A percentile compares a stretch with the other conserved stretches of the same genome.
Conservation (phyloP, 768 basidiomycete genomes). For the Gloeophyllum trabeum region DNA sequence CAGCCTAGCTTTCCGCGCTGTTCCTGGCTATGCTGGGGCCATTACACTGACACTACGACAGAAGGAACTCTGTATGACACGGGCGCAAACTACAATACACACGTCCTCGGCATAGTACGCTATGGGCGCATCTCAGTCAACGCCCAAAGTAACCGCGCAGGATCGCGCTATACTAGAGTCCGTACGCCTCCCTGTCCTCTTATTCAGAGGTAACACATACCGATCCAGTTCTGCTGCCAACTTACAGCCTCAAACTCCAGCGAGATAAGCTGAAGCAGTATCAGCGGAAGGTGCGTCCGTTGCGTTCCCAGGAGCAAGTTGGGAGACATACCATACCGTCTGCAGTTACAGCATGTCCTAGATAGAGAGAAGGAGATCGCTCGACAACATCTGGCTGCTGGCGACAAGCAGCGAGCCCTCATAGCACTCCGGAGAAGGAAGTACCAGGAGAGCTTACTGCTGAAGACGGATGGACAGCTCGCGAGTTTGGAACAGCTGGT, state of each 20-base stretch:
- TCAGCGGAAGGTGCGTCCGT: slow-evolving; percentile 66
- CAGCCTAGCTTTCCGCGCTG: no score
- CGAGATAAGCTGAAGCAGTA: slow-evolving; percentile 94
- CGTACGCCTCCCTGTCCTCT: slow-evolving; percentile 20
- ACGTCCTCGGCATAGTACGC: no score
- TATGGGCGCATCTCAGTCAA: slow-evolving; percentile 70
- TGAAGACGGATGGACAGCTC: slow-evolving; percentile 84
- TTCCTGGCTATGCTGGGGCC: no score
- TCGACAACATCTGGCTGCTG: slow-evolving; percentile 64
- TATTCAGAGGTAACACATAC: slow-evolving; percentile 3
- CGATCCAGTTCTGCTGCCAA: slow-evolving; percentile 10
- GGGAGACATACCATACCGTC: background rate
- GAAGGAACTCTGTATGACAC: no score
- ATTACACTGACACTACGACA: no score
- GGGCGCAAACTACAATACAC: no score
- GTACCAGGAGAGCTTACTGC: slow-evolving; percentile 82
- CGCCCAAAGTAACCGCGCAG: slow-evolving; percentile 84
- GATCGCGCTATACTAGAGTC: slow-evolving; percentile 95
- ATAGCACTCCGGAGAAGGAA: slow-evolving; percentile 84
- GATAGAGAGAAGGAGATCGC: slow-evolving; percentile 88
- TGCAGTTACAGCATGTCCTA: slow-evolving; percentile 76
- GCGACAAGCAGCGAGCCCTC: slow-evolving; percentile 80
- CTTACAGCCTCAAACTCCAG: slow-evolving; percentile 80
- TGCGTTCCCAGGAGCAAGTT: background rate
- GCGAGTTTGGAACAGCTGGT: slow-evolving; percentile 86